Percentiles rank a stretch among this genome's conserved stretches.
phyloP scores from a whole-genome alignment of 768 basidiomycete genomes.

The Hericium alpestre region DNA sequence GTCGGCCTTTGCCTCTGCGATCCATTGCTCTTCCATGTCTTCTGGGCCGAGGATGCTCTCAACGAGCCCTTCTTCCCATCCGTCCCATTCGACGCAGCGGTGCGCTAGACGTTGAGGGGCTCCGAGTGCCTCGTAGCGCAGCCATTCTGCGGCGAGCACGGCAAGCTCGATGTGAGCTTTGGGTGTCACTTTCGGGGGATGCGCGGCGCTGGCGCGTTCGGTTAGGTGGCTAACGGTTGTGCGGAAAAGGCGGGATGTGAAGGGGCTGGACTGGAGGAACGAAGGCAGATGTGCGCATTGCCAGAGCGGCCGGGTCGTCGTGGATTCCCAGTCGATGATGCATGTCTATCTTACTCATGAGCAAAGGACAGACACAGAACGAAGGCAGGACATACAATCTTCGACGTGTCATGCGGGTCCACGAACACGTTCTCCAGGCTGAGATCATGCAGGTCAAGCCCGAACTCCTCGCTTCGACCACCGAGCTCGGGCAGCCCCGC shows the following conservation, averaged over 20 bases:
- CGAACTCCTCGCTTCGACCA: constrained; percentile 50
- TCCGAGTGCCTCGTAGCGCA: constrained; percentile 59
- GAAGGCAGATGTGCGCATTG: constrained; percentile 74
- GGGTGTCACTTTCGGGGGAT: constrained; percentile 12
- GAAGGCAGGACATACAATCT: constrained; percentile 43
- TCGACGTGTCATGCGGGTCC: constrained; percentile 52
- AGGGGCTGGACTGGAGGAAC: constrained; percentile 69
- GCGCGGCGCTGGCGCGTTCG: constrained; percentile 9
- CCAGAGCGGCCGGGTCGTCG: constrained; percentile 81
- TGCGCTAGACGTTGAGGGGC: constrained; percentile 64
- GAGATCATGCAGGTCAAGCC: constrained; percentile 77
- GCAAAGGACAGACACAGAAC: constrained; percentile 7
- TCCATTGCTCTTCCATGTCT: constrained; percentile 66
- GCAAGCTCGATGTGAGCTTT: constrained; percentile 23
- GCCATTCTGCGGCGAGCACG: constrained; percentile 55
- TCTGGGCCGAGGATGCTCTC: constrained; percentile 65
- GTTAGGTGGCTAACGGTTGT: constrained; percentile 44
- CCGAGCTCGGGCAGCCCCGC: constrained; percentile 19
- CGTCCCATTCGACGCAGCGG: constrained; percentile 80
- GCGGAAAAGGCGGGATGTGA: constrained; percentile 62
- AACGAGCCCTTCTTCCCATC: constrained; percentile 81
- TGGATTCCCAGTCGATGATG: constrained; percentile 87
- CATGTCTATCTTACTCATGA: constrained; percentile 45
- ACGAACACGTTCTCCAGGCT: constrained; percentile 82
- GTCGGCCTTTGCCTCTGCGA: constrained; percentile 27